These are phyloP conservation scores for Cochlearia excelsa DNA, from an alignment of 345 rosid species.

Conservation along the genomic window DNA sequence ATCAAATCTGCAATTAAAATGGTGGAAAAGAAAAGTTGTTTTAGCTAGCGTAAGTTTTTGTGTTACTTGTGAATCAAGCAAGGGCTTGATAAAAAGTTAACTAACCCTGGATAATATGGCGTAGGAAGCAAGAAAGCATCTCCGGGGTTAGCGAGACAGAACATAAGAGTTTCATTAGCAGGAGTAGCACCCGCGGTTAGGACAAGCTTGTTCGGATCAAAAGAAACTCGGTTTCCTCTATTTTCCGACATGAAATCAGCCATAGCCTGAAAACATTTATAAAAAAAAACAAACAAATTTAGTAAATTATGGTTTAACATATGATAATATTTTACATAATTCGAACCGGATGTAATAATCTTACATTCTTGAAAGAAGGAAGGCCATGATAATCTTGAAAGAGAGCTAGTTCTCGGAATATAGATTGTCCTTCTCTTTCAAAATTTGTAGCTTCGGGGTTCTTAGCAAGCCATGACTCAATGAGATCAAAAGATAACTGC, in stretches of 20 bases:
- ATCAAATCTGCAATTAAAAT: conserved; percentile 48
- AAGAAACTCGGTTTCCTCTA: conserved; percentile 67
- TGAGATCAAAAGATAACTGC: conserved; percentile 62
- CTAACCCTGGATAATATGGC: conserved; percentile 85
- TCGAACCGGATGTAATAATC: conserved; percentile 2
- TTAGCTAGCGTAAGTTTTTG: conserved; percentile 28
- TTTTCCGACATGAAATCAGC: conserved; percentile 72
- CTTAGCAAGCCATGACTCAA: conserved; percentile 63
- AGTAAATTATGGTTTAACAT: conserved; percentile 8
- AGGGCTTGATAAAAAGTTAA: conserved; percentile 19
- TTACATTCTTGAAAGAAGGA: conserved; percentile 61
- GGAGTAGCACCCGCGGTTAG: conserved; percentile 82
- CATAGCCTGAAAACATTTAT: conserved; percentile 46
- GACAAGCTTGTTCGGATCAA: conserved; percentile 53
- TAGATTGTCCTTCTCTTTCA: conserved; percentile 54
- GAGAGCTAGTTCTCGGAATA: conserved; percentile 75
- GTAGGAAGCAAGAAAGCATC: conserved; percentile 80
- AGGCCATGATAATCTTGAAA: conserved; percentile 82
- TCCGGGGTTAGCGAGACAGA: conserved; percentile 64
- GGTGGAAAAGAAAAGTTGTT: not conserved
- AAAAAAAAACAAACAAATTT: not conserved
- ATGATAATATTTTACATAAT: not conserved
- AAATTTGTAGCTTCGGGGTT: conserved; percentile 61
- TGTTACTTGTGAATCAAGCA: conserved; percentile 32
- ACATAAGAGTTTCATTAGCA: conserved; percentile 72